Conservation (phyloP, 2,329 filamentous ascomycete species). For the Phyllosticta ampelicida region DNA sequence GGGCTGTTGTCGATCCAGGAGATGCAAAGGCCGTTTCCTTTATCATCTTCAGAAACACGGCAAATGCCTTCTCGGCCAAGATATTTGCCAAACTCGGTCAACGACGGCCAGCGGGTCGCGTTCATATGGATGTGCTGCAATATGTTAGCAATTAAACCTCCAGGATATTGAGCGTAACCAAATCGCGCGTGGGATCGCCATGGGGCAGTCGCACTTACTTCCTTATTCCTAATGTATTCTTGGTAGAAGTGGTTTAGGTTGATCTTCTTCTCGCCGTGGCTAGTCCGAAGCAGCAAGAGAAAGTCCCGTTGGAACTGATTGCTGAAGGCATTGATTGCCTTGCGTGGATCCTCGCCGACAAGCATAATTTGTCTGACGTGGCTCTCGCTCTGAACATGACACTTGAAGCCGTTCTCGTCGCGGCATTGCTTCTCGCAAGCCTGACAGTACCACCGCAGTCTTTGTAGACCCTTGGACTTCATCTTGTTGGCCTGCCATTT, state of each 20-base stretch:
- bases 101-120: constrained; percentile 72
- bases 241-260: constrained; percentile 92
- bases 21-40: constrained; percentile 68
- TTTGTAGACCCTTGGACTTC: constrained; percentile 67
- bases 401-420: constrained; percentile 87
- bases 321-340: constrained; percentile 72
- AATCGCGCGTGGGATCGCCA: not conserved
- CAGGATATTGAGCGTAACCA: not conserved
- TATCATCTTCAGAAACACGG: constrained; percentile 70
- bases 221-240: constrained; percentile 63
- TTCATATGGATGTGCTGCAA: constrained; percentile 77
- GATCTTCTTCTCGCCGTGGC: constrained; percentile 83
- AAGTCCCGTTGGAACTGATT: constrained; percentile 76
- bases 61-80: constrained; percentile 80
- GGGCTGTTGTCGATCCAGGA: constrained; percentile 88
- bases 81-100: constrained; percentile 85
- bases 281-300: constrained; percentile 62
- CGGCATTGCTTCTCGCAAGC: constrained; percentile 67
- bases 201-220: constrained; percentile 6
- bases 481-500: constrained; percentile 86
- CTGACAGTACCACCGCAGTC: constrained; percentile 83
- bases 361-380: constrained; percentile 85
- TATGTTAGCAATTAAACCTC: not conserved
- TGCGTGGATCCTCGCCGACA: constrained; percentile 78
- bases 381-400: constrained; percentile 44